Percentiles rank a stretch among this genome's conserved stretches.
phyloP scores from a whole-genome alignment of 345 rosid genomes.

The Pugionium dolabratum region DNA sequence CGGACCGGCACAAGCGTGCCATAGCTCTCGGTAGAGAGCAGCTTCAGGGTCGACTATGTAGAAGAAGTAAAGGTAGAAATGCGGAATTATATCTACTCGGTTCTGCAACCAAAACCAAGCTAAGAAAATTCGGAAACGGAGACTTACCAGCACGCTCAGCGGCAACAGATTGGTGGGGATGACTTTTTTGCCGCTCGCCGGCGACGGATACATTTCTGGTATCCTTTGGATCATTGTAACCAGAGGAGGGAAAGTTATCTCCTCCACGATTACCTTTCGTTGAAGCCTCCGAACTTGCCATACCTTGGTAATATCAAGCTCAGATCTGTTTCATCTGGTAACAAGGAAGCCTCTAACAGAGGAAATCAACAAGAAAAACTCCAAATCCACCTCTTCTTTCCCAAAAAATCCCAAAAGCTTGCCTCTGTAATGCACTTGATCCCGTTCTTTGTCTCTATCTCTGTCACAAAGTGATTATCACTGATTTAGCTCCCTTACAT shows the following conservation, averaged over 20 bases:
- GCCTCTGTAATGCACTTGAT: constrained; percentile 14
- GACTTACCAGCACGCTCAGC: constrained; percentile 28
- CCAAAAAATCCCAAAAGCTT: constrained; percentile 2
- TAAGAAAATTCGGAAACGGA: constrained; percentile 2
- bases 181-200: constrained; percentile 46
- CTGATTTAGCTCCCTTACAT: constrained; percentile 37
- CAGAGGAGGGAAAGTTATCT: constrained; percentile 44
- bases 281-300: constrained; percentile 50
- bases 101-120: constrained; percentile 4
- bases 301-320: constrained; percentile 28
- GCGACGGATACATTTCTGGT: constrained; percentile 31
- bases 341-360: neutral
- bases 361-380: constrained; percentile 9
- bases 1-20: constrained; percentile 98
- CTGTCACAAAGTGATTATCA: constrained; percentile 25
- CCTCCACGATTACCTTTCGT: constrained; percentile 49
- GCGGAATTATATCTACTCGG: constrained; percentile 18
- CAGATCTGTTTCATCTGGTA: constrained; percentile 66
- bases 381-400: constrained; percentile 31
- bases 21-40: constrained; percentile 75
- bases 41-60: constrained; percentile 51
- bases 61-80: constrained; percentile 3
- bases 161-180: constrained; percentile 31
- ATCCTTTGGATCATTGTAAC: constrained; percentile 42
- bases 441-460: constrained; percentile 9